Evolutionary conservation across 1,284 basidiomycete species (phyloP).

Genomic region (Puccinia novopanici): DNA sequence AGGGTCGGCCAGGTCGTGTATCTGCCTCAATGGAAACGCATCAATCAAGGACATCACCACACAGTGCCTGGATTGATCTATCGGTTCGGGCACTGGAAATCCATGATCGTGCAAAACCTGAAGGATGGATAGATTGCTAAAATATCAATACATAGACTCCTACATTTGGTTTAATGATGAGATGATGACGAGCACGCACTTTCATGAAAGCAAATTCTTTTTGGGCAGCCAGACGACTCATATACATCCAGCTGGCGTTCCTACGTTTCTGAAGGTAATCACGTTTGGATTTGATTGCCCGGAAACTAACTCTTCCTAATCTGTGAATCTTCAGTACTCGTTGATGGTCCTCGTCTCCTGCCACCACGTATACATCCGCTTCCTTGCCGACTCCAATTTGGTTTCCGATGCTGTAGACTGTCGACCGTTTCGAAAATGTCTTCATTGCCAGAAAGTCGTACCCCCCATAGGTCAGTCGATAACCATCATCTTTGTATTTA

Average conservation of each 20-base stretch:
- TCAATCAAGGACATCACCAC: conserved; percentile 95
- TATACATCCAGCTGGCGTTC: conserved; percentile 99
- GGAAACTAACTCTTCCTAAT: conserved; percentile 91
- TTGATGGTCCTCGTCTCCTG: conserved; percentile 76
- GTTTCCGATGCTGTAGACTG: conserved; percentile 82
- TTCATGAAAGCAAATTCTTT: conserved; percentile 99
- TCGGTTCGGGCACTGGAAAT: conserved; percentile 89
- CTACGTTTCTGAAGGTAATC: conserved; percentile 96
- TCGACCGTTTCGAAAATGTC: conserved; percentile 81
- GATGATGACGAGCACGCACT: conserved; percentile 63
- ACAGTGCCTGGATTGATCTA: conserved; percentile 92
- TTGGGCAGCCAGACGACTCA: conserved; percentile 91
- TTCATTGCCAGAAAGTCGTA: conserved; percentile 94
- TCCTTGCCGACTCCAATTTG: conserved; percentile 99
- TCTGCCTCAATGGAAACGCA: conserved; percentile 93
- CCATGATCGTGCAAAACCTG: conserved; percentile 88
- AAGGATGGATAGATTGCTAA: neutral
- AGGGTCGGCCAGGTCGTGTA: conserved; percentile 77
- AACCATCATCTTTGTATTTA: conserved; percentile 83
- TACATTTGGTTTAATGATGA: too few relatives aligned
- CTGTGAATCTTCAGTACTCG: conserved; percentile 85
- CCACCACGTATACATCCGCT: conserved; percentile 92
- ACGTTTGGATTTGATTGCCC: conserved; percentile 92
- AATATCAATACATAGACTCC: too few relatives aligned
- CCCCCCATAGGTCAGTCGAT: conserved; percentile 93